Conservation (phyloP, 2,329 filamentous ascomycete genomes). For the Hysterium pulicare region DNA sequence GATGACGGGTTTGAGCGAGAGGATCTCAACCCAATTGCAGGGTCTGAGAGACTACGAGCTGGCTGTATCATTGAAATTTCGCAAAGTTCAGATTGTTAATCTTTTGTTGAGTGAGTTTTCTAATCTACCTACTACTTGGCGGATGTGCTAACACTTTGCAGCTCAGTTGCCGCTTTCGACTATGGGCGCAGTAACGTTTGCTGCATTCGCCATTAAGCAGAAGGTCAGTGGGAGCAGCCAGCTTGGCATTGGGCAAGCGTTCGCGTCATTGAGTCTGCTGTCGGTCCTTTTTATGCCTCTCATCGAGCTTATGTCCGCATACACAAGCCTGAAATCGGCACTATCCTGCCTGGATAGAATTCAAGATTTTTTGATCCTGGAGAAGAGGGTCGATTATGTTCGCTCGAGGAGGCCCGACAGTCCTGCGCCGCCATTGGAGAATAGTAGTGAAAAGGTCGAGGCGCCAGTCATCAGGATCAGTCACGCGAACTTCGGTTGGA, state of each 20-base stretch:
- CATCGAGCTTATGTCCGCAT: background rate
- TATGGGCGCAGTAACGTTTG: background rate
- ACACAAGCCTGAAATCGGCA: background rate
- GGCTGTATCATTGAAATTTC: constrained; percentile 39
- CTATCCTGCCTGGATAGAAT: background rate
- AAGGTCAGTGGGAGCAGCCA: no score
- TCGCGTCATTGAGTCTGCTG: background rate
- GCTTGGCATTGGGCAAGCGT: no score
- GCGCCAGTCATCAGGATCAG: constrained; percentile 10
- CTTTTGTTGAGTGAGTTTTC: constrained; percentile 27
- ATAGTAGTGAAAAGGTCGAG: constrained; percentile 1
- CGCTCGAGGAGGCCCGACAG: background rate
- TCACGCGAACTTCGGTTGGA: constrained; percentile 24
- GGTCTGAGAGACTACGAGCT: constrained; percentile 41
- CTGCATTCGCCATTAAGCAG: background rate
- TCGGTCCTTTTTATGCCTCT: background rate
- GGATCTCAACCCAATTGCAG: constrained; percentile 39
- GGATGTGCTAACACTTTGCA: background rate
- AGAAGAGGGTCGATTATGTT: no score
- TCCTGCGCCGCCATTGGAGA: constrained; percentile 3
- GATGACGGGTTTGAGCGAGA: constrained; percentile 46
- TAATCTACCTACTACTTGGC: background rate
- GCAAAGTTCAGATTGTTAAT: constrained; percentile 41
- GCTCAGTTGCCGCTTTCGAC: no score
- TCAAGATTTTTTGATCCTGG: background rate